Evolutionary conservation across 1,284 basidiomycete species (phyloP), one percentile per base, ranked within the genome.

Genomic region (Ceraceosorus guamensis): DNA sequence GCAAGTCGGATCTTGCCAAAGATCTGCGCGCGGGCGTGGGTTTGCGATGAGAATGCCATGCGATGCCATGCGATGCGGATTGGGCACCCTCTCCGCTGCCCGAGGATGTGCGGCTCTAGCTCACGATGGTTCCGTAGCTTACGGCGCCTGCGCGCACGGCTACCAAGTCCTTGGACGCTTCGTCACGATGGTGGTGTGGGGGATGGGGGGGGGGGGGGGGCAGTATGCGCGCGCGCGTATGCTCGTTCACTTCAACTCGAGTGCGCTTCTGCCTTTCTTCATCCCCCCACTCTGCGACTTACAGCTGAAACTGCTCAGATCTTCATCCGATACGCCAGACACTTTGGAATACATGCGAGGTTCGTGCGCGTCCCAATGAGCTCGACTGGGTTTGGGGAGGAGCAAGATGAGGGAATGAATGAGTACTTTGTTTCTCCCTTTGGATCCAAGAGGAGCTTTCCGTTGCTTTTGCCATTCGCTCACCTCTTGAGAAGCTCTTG

Each of bases 1-100:
- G 86, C 85, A 48, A 88, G 79, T 65, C 81, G 82, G 70, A 88
- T 82, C 80, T 88, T 88, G 24, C 87, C 87, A 30, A 88, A 76
- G 59, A 88, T 82, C 37, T 41, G 37, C n/a, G n/a, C n/a, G n/a
- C n/a, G n/a, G n/a, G n/a, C n/a, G n/a, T n/a, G n/a, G n/a, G n/a
- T n/a, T n/a, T n/a, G n/a, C n/a, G n/a, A n/a, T n/a, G 57, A 88
- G 82, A 10, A 81, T 82, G 7, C 87, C 87, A 71, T 88, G 87
- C 53, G 80, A 77, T n/a, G n/a, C n/a, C n/a, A n/a, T n/a, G n/a
- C 37, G 37, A 8, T 41, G 37, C n/a, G 37, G n/a, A 8, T 41
- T 41, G n/a, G 37, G n/a, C n/a, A n/a, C n/a, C n/a, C n/a, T n/a
- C 37, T 41, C 37, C 8, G 37, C 37, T n/a, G 37, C 37, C 37